These are phyloP conservation scores for Pichia exigua DNA, from an alignment of 805 yeast species.

Conservation along the genomic window DNA sequence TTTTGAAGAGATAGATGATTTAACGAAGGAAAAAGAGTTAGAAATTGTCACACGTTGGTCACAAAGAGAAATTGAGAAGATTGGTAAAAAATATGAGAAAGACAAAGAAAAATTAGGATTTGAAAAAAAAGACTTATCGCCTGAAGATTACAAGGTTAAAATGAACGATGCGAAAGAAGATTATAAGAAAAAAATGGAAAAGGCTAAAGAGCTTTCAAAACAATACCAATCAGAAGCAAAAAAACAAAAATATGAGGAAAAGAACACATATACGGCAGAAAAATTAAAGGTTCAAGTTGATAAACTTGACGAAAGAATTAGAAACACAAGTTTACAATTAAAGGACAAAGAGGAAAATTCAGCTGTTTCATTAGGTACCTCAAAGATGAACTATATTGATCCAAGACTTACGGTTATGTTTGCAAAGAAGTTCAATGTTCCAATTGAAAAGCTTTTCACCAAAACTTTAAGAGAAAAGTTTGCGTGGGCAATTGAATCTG, in stretches of 20 bases:
- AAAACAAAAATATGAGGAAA: constrained; percentile 50
- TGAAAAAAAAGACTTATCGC: constrained; percentile 48
- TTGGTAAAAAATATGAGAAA: constrained; percentile 54
- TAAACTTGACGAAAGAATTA: constrained; percentile 62
- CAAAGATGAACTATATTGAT: constrained; percentile 91
- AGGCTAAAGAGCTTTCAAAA: constrained; percentile 42
- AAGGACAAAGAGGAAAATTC: constrained; percentile 93
- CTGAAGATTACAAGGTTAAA: constrained; percentile 45
- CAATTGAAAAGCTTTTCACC: constrained; percentile 85
- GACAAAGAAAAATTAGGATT: constrained; percentile 68
- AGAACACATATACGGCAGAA: constrained; percentile 49
- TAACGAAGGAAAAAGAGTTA: constrained; percentile 57
- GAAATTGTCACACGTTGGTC: constrained; percentile 51
- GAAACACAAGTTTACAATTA: constrained; percentile 61
- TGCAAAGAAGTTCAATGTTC: constrained; percentile 77
- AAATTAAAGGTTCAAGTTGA: constrained; percentile 66
- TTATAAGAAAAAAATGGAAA: constrained; percentile 45
- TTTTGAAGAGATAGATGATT: constrained; percentile 60
- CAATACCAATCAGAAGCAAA: constrained; percentile 51
- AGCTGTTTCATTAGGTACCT: constrained; percentile 85
- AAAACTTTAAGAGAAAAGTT: constrained; percentile 89
- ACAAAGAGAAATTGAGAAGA: constrained; percentile 59
- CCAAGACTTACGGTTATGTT: constrained; percentile 88
- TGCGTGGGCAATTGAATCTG: constrained; percentile 92
- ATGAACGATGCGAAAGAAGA: constrained; percentile 45